Conservation (phyloP, 2,329 filamentous ascomycete species). For the Alternaria rosae region DNA sequence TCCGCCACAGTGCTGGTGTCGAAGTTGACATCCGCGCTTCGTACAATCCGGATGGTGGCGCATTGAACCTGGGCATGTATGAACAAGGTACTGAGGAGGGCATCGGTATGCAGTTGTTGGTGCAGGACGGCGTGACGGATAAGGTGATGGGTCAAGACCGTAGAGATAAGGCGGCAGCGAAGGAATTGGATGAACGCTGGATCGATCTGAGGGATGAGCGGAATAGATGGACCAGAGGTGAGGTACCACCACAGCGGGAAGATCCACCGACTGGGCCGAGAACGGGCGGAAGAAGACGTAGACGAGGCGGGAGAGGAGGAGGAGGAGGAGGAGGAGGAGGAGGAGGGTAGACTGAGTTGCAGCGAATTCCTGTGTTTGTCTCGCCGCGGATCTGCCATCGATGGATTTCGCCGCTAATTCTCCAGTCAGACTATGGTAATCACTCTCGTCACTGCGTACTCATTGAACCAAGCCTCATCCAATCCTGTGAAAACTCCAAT, state of each 20-base stretch:
- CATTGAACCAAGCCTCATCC: too few relatives aligned
- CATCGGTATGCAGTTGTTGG: conserved; percentile 49
- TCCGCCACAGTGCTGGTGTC: conserved; percentile 5
- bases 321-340: conserved; percentile 21
- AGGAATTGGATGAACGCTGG: conserved; percentile 51
- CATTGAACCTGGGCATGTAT: conserved; percentile 56
- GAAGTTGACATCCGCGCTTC: conserved; percentile 36
- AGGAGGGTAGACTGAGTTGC: background rate
- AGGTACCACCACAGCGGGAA: background rate
- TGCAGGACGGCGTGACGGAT: conserved; percentile 48
- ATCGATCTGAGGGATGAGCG: conserved; percentile 38
- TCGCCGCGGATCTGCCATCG: too few relatives aligned
- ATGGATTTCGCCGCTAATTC: too few relatives aligned
- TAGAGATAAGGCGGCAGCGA: conserved; percentile 19
- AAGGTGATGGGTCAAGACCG: conserved; percentile 2
- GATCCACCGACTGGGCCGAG: conserved; percentile 11
- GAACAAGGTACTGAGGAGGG: conserved; percentile 51
- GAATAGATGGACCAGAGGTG: conserved; percentile 28
- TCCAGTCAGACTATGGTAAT: too few relatives aligned
- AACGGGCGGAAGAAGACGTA: conserved; percentile 4
- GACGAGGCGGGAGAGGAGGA: conserved; percentile 15
- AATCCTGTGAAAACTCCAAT: too few relatives aligned
- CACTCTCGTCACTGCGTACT: too few relatives aligned
- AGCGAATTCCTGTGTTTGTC: too few relatives aligned
- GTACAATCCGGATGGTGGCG: conserved; percentile 47